phyloP scores from a whole-genome alignment of 202 grass and related monocot species.

The Brachypodium distachyon region DNA sequence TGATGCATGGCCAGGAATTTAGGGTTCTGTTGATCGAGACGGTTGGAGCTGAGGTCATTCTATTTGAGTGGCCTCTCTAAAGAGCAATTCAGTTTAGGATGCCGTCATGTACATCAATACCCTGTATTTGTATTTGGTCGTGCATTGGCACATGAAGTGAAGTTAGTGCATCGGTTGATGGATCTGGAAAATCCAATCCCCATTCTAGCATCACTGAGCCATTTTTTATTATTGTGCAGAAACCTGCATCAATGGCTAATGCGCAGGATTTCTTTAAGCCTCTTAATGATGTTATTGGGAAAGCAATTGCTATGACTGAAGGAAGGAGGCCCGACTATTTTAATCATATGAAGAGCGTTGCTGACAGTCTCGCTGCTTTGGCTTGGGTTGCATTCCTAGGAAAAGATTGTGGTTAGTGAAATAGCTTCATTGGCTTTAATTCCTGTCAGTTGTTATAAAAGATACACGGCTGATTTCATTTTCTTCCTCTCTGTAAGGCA shows the following conservation, averaged over 20 bases:
- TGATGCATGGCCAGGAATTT: neutral
- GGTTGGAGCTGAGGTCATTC: neutral
- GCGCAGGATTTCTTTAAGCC: constrained; percentile 70
- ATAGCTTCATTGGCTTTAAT: neutral
- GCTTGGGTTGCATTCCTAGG: constrained; percentile 90
- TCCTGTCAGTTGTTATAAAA: neutral
- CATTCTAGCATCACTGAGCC: neutral
- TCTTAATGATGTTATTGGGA: constrained; percentile 56
- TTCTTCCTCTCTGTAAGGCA: constrained; percentile 40
- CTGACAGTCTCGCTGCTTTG: constrained; percentile 82
- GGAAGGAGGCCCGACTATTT: constrained; percentile 89
- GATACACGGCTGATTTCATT: constrained; percentile 9
- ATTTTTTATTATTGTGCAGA: constrained; percentile 34
- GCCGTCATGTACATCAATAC: neutral
- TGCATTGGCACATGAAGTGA: neutral
- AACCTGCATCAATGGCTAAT: constrained; percentile 57
- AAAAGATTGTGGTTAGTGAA: constrained; percentile 79
- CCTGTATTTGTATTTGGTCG: neutral
- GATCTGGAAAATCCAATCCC: constrained; percentile 10
- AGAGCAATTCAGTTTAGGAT: neutral
- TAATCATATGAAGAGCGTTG: constrained; percentile 84
- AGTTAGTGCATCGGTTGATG: neutral
- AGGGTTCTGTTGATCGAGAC: neutral
- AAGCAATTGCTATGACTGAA: constrained; percentile 70
- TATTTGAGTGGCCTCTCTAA: neutral